Evolutionary conservation across 306 rosid genomes (phyloP).

Genomic region (Ochetophila trinervis): DNA sequence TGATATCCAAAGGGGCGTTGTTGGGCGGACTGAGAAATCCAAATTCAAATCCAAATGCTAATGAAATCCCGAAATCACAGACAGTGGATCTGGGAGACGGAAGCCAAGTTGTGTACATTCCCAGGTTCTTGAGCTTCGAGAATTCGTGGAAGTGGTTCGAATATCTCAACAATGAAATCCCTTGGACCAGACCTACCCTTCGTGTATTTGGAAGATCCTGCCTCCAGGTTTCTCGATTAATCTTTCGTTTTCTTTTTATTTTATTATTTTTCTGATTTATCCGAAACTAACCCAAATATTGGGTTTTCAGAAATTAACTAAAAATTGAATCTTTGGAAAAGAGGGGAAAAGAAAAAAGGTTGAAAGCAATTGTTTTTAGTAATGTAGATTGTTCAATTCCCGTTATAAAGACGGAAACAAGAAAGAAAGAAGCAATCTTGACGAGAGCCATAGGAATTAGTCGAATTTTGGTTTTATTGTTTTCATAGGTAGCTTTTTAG

Average conservation of each 20-base stretch:
- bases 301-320: too few species aligned
- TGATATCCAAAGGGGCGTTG: slow-evolving; percentile 45
- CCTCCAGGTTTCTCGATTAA: slow-evolving; percentile 54
- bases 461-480: neutral
- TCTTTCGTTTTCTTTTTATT: neutral
- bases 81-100: slow-evolving; percentile 60
- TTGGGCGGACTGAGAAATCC: slow-evolving; percentile 18
- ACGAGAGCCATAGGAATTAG: neutral
- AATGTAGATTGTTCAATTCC: neutral
- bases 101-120: slow-evolving; percentile 68
- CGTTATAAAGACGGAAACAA: too few species aligned
- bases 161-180: slow-evolving; percentile 57
- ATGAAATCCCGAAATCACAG: slow-evolving; percentile 33
- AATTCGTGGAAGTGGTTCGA: slow-evolving; percentile 77
- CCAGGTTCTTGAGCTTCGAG: slow-evolving; percentile 46
- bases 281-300: neutral
- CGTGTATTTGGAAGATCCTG: slow-evolving; percentile 69
- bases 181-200: slow-evolving; percentile 88
- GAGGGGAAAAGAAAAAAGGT: neutral
- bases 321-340: neutral
- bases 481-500: neutral
- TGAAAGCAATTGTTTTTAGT: neutral
- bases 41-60: slow-evolving; percentile 22
- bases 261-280: neutral
- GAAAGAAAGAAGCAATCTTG: neutral